These are phyloP conservation scores for Russula virescens DNA, from an alignment of 768 basidiomycete genomes.

Conservation along the genomic window DNA sequence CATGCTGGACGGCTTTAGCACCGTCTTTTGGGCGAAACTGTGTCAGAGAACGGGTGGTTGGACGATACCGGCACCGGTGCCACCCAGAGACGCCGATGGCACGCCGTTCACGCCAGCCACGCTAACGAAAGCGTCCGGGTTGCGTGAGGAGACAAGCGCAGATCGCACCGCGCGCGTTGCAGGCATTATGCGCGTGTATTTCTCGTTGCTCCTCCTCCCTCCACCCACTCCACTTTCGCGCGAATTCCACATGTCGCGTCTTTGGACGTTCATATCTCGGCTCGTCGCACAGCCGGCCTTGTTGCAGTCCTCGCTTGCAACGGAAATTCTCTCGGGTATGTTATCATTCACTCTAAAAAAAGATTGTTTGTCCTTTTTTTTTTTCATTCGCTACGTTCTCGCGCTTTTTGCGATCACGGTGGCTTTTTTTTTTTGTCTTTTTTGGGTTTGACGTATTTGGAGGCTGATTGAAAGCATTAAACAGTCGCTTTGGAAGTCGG, in stretches of 20 bases:
- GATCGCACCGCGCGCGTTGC: slow-evolving; percentile 65
- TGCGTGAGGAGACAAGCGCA: slow-evolving; percentile 46
- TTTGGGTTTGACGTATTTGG: slow-evolving; percentile 8
- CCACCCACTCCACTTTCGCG: slow-evolving; percentile 40
- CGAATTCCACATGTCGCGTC: slow-evolving; percentile 56
- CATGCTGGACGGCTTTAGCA: slow-evolving; percentile 50
- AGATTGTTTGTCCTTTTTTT: neutral
- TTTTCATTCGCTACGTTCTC: neutral
- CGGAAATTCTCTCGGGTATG: slow-evolving; percentile 62
- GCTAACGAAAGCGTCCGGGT: slow-evolving; percentile 51
- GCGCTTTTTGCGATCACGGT: slow-evolving; percentile 3
- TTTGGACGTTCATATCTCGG: slow-evolving; percentile 70
- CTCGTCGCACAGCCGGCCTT: slow-evolving; percentile 48
- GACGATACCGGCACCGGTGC: slow-evolving; percentile 66
- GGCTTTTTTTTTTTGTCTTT: neutral
- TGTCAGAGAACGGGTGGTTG: slow-evolving; percentile 87
- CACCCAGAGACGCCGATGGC: slow-evolving; percentile 46
- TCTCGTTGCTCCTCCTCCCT: slow-evolving; percentile 50
- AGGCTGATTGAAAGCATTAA: neutral
- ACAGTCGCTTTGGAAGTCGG: slow-evolving; percentile 68
- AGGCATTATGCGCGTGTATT: slow-evolving; percentile 85
- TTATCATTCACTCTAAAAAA: neutral
- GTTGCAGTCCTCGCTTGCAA: slow-evolving; percentile 52
- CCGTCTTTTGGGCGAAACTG: slow-evolving; percentile 78
- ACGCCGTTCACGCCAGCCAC: slow-evolving; percentile 40